A percentile compares a stretch with the other conserved stretches of the same genome.
phyloP scores from a whole-genome alignment of 2,329 filamentous ascomycete species.

The Hypoxylon sp. region DNA sequence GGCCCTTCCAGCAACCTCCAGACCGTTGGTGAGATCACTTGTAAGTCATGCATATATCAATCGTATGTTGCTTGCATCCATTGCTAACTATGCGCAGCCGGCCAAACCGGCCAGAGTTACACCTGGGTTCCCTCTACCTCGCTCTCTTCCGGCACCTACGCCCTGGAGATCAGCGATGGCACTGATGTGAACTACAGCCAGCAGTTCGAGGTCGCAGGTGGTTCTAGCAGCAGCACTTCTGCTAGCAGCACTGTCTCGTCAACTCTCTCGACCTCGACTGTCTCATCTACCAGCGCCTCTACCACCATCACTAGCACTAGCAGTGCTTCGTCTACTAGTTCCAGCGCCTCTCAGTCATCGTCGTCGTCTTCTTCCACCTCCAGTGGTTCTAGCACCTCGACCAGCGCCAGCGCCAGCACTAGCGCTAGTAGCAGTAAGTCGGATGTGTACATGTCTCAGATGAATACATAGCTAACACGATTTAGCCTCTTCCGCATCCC shows the following conservation, averaged over 20 bases:
- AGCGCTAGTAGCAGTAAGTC: constrained; percentile 43
- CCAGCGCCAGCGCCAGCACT: constrained; percentile 18
- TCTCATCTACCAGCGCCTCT: constrained; percentile 44
- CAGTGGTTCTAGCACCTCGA: constrained; percentile 44
- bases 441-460: neutral
- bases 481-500: constrained; percentile 41
- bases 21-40: constrained; percentile 55
- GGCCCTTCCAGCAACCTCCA: constrained; percentile 58
- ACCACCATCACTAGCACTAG: constrained; percentile 44
- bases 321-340: constrained; percentile 43
- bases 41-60: constrained; percentile 52
- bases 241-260: constrained; percentile 21
- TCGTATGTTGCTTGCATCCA: neutral
- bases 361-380: constrained; percentile 42
- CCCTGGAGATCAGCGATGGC: constrained; percentile 62
- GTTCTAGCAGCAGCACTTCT: constrained; percentile 38
- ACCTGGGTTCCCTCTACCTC: constrained; percentile 58
- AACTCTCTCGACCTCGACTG: constrained; percentile 18
- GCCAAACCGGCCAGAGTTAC: constrained; percentile 55
- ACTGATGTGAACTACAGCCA: constrained; percentile 62
- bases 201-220: constrained; percentile 57
- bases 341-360: constrained; percentile 44
- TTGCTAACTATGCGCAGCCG: constrained; percentile 52
- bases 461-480: constrained; percentile 25
- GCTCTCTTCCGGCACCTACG: constrained; percentile 60